A percentile compares a stretch with the other conserved stretches of the same genome.
phyloP scores from a whole-genome alignment of 805 yeast species.

The Danielozyma ontarioensis region DNA sequence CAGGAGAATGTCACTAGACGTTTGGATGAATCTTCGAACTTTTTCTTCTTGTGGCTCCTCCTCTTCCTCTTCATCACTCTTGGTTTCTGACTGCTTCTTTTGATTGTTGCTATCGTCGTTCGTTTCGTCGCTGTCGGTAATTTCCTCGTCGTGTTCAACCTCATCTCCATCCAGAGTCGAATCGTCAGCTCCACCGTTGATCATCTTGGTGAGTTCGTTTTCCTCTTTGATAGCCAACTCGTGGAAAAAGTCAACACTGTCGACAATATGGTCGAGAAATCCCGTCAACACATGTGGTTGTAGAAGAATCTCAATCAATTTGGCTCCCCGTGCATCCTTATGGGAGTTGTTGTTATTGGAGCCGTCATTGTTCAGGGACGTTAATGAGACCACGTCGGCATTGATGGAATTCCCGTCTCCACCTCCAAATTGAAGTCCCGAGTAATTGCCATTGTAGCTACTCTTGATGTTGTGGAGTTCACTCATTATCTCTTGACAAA shows the following conservation, averaged over 20 bases:
- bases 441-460: constrained; percentile 23
- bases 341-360: constrained; percentile 11
- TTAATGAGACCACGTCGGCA: constrained; percentile 28
- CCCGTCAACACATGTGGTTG: constrained; percentile 70
- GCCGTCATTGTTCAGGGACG: constrained; percentile 29
- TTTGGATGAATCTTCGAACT: constrained; percentile 32
- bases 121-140: constrained; percentile 2
- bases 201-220: constrained; percentile 13
- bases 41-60: constrained; percentile 20
- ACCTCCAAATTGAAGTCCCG: constrained; percentile 18
- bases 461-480: constrained; percentile 35
- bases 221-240: constrained; percentile 19
- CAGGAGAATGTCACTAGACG: constrained; percentile 36
- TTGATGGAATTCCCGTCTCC: constrained; percentile 5
- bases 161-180: constrained; percentile 2
- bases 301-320: constrained; percentile 72
- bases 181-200: constrained; percentile 7
- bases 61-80: constrained; percentile 8
- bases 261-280: constrained; percentile 62
- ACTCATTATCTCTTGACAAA: constrained; percentile 33
- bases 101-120: not conserved
- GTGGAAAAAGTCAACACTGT: constrained; percentile 42
- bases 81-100: constrained; percentile 3
- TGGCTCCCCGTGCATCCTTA: constrained; percentile 37
- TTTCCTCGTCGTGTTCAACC: constrained; percentile 8